Percentiles rank a stretch among this genome's conserved stretches.
phyloP scores from a whole-genome alignment of 805 yeast species.

The Cyberlindnera mycetangii region DNA sequence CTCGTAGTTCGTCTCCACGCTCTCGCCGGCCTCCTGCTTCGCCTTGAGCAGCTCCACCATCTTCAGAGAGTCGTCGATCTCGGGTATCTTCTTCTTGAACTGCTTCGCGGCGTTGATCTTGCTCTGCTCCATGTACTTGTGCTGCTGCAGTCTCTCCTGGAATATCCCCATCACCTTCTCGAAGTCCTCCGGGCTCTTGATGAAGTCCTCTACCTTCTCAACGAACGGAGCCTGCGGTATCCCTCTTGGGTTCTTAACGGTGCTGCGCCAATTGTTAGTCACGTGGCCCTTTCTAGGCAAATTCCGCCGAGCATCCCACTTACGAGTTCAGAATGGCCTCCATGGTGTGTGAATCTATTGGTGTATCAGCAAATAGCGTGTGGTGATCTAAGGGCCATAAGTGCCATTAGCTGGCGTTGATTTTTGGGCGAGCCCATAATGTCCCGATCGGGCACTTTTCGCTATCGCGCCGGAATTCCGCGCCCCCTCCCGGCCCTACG shows the following conservation, averaged over 20 bases:
- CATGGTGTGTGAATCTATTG: slow-evolving; percentile 21
- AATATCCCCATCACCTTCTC: slow-evolving; percentile 66
- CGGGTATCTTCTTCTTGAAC: slow-evolving; percentile 78
- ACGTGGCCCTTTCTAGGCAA: background rate
- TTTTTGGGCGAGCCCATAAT: background rate
- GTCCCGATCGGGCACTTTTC: background rate
- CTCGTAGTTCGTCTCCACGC: slow-evolving; percentile 79
- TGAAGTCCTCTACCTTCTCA: slow-evolving; percentile 72
- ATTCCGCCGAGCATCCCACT: slow-evolving; percentile 1
- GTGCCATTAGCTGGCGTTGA: background rate
- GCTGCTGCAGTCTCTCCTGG: slow-evolving; percentile 86
- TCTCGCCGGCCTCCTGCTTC: slow-evolving; percentile 40
- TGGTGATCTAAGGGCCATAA: no score
- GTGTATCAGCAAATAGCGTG: background rate
- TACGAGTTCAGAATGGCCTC: slow-evolving; percentile 26
- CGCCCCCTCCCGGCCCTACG: no score
- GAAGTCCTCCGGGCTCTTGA: slow-evolving; percentile 68
- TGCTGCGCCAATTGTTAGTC: slow-evolving; percentile 7
- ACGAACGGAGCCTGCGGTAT: slow-evolving; percentile 96
- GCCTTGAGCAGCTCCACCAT: slow-evolving; percentile 60
- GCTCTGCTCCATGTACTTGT: slow-evolving; percentile 71
- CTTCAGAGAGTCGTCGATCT: slow-evolving; percentile 79
- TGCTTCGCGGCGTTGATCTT: slow-evolving; percentile 38
- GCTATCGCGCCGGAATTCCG: background rate
- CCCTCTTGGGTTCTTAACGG: slow-evolving; percentile 76